Evolutionary conservation across 352 stramenopile genomes (phyloP).

Genomic region (Lagenidium sp.): DNA sequence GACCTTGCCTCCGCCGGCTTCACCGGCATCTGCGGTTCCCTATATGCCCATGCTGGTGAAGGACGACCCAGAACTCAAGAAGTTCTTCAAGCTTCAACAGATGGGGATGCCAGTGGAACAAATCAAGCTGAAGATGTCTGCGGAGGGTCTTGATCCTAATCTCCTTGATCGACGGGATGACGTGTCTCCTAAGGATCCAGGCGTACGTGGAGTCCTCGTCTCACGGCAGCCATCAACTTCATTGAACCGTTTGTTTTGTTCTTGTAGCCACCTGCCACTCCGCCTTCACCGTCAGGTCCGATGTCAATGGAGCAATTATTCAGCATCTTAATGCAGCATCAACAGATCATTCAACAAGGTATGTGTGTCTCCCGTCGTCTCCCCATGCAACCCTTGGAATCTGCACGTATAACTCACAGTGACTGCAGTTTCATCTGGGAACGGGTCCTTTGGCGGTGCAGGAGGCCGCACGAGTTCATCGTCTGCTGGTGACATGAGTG

Average conservation of each 20-base stretch:
- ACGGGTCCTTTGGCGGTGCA: background rate
- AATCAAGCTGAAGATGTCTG: slow-evolving; percentile 78
- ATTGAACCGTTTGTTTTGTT: slow-evolving; percentile 1
- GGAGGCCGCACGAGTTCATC: slow-evolving; percentile 1
- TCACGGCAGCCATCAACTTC: slow-evolving; percentile 1
- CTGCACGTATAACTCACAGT: background rate
- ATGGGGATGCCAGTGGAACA: slow-evolving; percentile 81
- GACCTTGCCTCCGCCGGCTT: background rate
- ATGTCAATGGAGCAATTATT: slow-evolving; percentile 85
- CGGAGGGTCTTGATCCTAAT: slow-evolving; percentile 46
- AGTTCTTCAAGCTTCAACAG: slow-evolving; percentile 77
- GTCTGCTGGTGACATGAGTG: background rate
- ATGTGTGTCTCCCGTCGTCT: too few species aligned
- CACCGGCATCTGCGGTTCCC: slow-evolving; percentile 8
- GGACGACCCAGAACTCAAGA: slow-evolving; percentile 58
- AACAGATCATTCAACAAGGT: slow-evolving; percentile 85
- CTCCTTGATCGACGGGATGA: slow-evolving; percentile 64
- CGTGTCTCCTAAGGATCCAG: slow-evolving; percentile 70
- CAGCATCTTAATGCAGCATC: slow-evolving; percentile 83
- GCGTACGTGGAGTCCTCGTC: slow-evolving; percentile 24
- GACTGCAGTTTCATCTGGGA: background rate
- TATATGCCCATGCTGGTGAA: slow-evolving; percentile 73
- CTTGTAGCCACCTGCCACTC: slow-evolving; percentile 26
- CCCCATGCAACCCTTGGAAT: background rate
- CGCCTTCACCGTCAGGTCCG: slow-evolving; percentile 15